Evolutionary conservation across 352 stramenopile genomes (phyloP), one percentile per base, ranked within the genome.

Genomic region (Pythium apleroticum): DNA sequence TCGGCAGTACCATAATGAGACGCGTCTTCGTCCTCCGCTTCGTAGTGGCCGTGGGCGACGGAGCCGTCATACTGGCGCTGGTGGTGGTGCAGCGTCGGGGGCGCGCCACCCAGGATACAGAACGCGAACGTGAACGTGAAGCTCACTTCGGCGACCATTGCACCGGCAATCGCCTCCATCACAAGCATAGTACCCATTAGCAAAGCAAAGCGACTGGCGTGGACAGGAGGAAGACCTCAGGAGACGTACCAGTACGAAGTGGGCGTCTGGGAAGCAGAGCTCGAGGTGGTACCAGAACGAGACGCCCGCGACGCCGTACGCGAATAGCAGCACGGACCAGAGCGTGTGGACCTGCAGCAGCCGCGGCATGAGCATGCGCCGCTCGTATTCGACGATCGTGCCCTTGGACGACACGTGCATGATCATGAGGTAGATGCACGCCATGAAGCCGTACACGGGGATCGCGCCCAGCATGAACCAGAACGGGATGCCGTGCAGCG

Each of bases 301-400:
- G 63, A 94, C 54, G 1, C 87, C 87, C 15, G 66, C 66, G 46
- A 80, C 56, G 54, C 85, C 85, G 63, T 84, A 92, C 49, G 37
- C 69, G 50, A 88, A 66, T 45, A 93, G 84, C 60, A 89, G n/a
- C 7, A 80, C 59, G 17, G 83, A 89, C 85, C 85, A 96, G 45
- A 91, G 73, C 33, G 81, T 66, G 59, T 92, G 85, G 19, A 91
- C 86, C 14, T 92, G 81, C 50, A 96, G 67, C 65, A 96, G 75
- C 17, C 77, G 71, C 48, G 86, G 86, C 85, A 96, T 96, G 55
- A 96, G 73, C 64, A 96, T 80, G 65, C 87, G 87, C n/a, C 78
- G 84, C 68, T 96, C 87, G 72, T 93, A 78, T 60, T 91, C 81
- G 39, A 96, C 75, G 63, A 96, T 96, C 56, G 87, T 94, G 53